Conservation (phyloP, 495 filamentous ascomycete species). For the Hypoxylon fuscum region DNA sequence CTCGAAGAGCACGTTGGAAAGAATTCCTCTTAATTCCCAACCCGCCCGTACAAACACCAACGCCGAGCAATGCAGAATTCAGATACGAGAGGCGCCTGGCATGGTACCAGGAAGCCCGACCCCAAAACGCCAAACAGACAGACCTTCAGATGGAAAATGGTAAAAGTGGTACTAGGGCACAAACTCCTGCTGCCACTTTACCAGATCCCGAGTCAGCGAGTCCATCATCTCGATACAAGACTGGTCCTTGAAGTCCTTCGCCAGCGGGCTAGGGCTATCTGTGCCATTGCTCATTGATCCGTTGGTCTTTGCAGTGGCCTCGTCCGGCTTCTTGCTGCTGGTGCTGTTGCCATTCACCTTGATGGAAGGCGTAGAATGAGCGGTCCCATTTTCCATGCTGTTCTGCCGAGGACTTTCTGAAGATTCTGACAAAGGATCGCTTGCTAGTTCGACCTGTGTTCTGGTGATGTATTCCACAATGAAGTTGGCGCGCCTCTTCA, state of each 20-base stretch:
- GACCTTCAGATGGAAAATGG: slow-evolving; percentile 1
- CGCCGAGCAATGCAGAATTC: slow-evolving; percentile 26
- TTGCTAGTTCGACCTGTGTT: slow-evolving; percentile 89
- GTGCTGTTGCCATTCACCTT: slow-evolving; percentile 46
- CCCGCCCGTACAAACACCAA: slow-evolving; percentile 16
- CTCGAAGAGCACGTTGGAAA: slow-evolving; percentile 1
- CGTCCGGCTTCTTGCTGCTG: slow-evolving; percentile 34
- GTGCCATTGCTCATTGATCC: slow-evolving; percentile 19
- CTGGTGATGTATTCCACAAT: slow-evolving; percentile 91
- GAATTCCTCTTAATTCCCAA: neutral
- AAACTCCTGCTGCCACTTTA: slow-evolving; percentile 79
- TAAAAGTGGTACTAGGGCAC: slow-evolving; percentile 31
- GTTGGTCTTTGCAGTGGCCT: slow-evolving; percentile 9
- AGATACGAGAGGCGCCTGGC: slow-evolving; percentile 3
- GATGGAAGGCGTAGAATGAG: slow-evolving; percentile 33
- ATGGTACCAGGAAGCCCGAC: slow-evolving; percentile 8
- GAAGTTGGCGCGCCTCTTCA: slow-evolving; percentile 82
- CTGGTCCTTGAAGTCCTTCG: slow-evolving; percentile 69
- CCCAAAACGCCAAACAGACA: slow-evolving; percentile 18
- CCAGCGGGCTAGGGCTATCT: slow-evolving; percentile 33
- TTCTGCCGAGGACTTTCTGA: slow-evolving; percentile 21
- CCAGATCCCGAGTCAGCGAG: slow-evolving; percentile 73
- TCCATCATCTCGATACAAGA: slow-evolving; percentile 86
- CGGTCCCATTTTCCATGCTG: slow-evolving; percentile 15
- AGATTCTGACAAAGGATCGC: slow-evolving; percentile 41